A percentile compares a stretch with the other conserved stretches of the same genome.
These are phyloP conservation scores for Zymoseptoria passerinii DNA, from an alignment of 2,329 filamentous ascomycete species.

Conservation along the genomic window DNA sequence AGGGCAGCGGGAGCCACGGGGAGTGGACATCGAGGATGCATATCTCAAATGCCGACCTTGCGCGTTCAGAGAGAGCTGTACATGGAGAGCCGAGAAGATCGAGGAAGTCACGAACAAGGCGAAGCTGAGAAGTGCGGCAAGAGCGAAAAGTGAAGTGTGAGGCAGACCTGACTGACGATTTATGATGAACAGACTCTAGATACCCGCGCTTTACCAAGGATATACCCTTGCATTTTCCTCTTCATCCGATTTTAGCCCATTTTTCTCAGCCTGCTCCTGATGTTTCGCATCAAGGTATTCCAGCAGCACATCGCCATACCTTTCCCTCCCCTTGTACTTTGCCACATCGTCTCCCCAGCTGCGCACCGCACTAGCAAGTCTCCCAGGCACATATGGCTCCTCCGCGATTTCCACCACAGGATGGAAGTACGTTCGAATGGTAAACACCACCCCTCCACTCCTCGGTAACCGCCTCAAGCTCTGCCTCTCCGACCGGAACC, in stretches of 20 bases:
- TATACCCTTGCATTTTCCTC: conserved; percentile 55
- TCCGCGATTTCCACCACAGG: conserved; percentile 58
- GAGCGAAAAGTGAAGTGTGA: conserved; percentile 18
- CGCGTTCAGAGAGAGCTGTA: conserved; percentile 71
- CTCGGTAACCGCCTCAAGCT: conserved; percentile 50
- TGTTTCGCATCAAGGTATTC: conserved; percentile 70
- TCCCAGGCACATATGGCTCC: conserved; percentile 69
- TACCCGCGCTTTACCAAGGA: conserved; percentile 42
- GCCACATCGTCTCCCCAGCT: conserved; percentile 76
- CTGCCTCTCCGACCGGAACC: conserved; percentile 70
- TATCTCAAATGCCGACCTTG: conserved; percentile 74
- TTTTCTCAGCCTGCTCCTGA: conserved; percentile 59
- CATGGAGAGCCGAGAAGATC: conserved; percentile 66
- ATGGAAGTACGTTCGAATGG: conserved; percentile 72
- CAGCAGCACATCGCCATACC: conserved; percentile 63
- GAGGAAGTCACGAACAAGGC: conserved; percentile 42
- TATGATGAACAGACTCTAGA: not conserved
- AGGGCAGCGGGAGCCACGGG: conserved; percentile 61
- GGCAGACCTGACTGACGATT: not conserved
- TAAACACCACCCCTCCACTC: conserved; percentile 53
- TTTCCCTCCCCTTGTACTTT: conserved; percentile 68
- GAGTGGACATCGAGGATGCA: conserved; percentile 74
- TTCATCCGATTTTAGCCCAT: conserved; percentile 53
- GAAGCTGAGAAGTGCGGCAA: conserved; percentile 14
- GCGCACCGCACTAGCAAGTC: conserved; percentile 67